Evolutionary conservation across 768 basidiomycete genomes (phyloP).

Genomic region (Tricholoma flavovirens): DNA sequence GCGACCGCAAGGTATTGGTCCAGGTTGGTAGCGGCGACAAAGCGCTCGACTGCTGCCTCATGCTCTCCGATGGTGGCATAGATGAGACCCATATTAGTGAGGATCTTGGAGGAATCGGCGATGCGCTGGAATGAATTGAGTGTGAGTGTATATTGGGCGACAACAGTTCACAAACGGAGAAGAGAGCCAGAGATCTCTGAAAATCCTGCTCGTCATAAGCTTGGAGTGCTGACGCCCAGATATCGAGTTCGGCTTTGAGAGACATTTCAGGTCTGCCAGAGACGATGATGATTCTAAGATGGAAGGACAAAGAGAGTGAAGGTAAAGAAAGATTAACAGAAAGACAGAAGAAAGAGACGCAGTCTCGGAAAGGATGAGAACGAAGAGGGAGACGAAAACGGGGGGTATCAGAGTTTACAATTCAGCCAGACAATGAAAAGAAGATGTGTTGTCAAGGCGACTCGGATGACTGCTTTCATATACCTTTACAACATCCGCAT

Average conservation of each 20-base stretch:
- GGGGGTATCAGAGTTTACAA: constrained; percentile 13
- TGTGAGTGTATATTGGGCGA: background rate
- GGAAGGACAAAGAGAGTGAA: constrained; percentile 13
- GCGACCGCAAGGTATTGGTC: constrained; percentile 88
- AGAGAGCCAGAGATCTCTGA: constrained; percentile 65
- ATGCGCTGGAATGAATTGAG: constrained; percentile 46
- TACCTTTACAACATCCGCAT: too few relatives aligned
- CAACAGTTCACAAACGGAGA: constrained; percentile 48
- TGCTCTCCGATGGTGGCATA: constrained; percentile 90
- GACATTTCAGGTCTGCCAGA: constrained; percentile 40
- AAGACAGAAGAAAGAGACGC: constrained; percentile 31
- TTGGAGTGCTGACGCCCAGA: constrained; percentile 81
- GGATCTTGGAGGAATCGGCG: constrained; percentile 83
- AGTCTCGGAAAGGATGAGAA: constrained; percentile 35
- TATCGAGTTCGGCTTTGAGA: constrained; percentile 74
- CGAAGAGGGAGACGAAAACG: constrained; percentile 17
- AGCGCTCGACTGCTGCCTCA: constrained; percentile 76
- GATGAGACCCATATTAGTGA: constrained; percentile 91
- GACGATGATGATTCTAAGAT: constrained; percentile 24
- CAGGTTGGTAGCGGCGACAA: constrained; percentile 66
- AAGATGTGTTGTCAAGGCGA: constrained; percentile 27
- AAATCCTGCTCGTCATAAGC: constrained; percentile 87
- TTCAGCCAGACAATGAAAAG: constrained; percentile 9
- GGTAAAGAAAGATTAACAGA: constrained; percentile 7
- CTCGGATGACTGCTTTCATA: background rate